phyloP scores from a whole-genome alignment of 116 monocot genomes.

The Iris pallida region DNA sequence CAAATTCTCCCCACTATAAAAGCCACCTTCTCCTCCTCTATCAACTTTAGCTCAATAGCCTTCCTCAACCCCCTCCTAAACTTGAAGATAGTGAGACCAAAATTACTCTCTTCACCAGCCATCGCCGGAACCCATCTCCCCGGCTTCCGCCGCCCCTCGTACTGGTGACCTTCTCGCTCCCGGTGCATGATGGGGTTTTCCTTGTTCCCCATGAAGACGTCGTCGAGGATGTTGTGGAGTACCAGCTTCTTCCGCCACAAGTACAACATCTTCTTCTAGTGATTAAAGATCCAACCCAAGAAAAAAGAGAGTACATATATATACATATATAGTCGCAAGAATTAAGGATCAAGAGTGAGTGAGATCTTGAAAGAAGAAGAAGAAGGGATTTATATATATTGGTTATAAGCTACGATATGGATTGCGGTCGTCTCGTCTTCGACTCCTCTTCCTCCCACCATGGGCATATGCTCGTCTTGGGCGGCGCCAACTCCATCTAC shows the following conservation, averaged over 20 bases:
- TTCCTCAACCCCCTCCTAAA: not conserved
- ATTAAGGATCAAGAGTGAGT: too few relatives aligned
- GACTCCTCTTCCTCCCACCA: slow-evolving; percentile 30
- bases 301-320: slow-evolving; percentile 1
- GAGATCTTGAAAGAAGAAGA: not conserved
- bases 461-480: slow-evolving; percentile 37
- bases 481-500: slow-evolving; percentile 23
- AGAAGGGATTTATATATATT: slow-evolving; percentile 2
- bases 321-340: not conserved
- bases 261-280: slow-evolving; percentile 16
- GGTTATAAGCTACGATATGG: slow-evolving; percentile 21
- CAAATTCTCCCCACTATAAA: slow-evolving; percentile 17
- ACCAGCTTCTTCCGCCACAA: slow-evolving; percentile 63
- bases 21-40: not conserved
- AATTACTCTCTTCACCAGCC: not conserved
- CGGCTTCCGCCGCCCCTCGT: not conserved
- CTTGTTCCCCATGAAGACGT: slow-evolving; percentile 45
- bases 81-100: not conserved
- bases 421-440: slow-evolving; percentile 46
- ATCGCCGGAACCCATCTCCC: not conserved
- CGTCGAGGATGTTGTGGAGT: slow-evolving; percentile 46
- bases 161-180: too few relatives aligned
- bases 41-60: slow-evolving; percentile 24
- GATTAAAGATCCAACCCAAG: not conserved
- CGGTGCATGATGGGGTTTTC: slow-evolving; percentile 48